These are phyloP conservation scores for Didymella sp. DNA, from an alignment of 2,329 filamentous ascomycete genomes.

Conservation along the genomic window DNA sequence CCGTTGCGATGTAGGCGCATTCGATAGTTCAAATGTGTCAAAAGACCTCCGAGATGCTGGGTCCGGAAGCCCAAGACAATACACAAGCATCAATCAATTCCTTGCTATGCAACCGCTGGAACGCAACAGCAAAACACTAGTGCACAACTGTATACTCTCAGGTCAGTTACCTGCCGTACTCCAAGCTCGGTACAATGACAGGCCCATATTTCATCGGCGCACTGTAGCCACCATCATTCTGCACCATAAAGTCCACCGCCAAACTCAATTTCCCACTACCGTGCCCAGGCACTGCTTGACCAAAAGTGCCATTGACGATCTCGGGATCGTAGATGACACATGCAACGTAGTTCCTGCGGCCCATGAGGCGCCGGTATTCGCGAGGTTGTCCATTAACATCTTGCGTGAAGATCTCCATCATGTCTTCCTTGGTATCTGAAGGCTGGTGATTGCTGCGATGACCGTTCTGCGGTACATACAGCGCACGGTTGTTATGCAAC, in stretches of 20 bases:
- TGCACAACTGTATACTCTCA: background rate
- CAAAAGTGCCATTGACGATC: conserved; percentile 62
- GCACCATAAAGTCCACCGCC: conserved; percentile 95
- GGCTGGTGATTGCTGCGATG: conserved; percentile 71
- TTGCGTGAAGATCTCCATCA: conserved; percentile 99
- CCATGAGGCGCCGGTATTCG: conserved; percentile 93
- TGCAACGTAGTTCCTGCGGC: conserved; percentile 87
- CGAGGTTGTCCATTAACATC: conserved; percentile 84
- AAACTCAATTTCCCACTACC: conserved; percentile 70
- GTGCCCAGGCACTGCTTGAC: conserved; percentile 49
- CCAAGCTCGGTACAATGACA: conserved; percentile 82
- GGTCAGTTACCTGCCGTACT: conserved; percentile 54
- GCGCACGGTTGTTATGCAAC: conserved; percentile 90
- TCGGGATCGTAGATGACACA: conserved; percentile 96
- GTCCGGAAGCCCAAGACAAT: background rate
- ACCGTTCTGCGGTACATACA: conserved; percentile 93
- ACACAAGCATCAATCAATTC: conserved; percentile 1
- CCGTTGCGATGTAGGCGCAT: background rate
- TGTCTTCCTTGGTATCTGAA: conserved; percentile 97
- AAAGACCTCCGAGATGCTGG: background rate
- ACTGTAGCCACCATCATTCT: conserved; percentile 83
- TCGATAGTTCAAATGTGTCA: background rate
- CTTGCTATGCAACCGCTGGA: conserved; percentile 36
- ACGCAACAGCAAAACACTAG: conserved; percentile 13
- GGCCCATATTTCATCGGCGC: conserved; percentile 94